Evolutionary conservation across 768 basidiomycete genomes (phyloP).

Genomic region (Trametes cubensis): DNA sequence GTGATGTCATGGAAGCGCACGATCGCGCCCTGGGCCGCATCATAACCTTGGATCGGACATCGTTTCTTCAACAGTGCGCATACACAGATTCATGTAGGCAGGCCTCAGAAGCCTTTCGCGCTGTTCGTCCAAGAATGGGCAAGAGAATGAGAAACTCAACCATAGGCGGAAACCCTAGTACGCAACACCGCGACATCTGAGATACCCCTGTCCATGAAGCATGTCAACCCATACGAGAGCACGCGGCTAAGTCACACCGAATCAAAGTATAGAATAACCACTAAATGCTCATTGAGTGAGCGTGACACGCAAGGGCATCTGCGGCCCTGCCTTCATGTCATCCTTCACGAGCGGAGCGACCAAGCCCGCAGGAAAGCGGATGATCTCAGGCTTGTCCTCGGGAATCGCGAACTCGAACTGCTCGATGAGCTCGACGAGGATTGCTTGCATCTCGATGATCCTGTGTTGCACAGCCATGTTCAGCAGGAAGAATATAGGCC

Average conservation of each 20-base stretch:
- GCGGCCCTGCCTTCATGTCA: conserved; percentile 31
- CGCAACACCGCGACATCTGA: too few relatives aligned
- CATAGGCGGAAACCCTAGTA: too few relatives aligned
- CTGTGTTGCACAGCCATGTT: conserved; percentile 27
- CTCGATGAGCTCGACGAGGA: conserved; percentile 39
- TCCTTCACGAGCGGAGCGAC: conserved; percentile 40
- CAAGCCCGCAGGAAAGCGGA: conserved; percentile 36
- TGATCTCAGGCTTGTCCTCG: conserved; percentile 34
- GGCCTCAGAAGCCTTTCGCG: too few relatives aligned
- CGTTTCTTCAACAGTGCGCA: background rate
- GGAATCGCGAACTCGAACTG: conserved; percentile 40
- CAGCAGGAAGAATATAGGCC: conserved; percentile 17
- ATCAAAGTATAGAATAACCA: too few relatives aligned
- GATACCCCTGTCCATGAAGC: too few relatives aligned
- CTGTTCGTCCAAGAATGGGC: too few relatives aligned
- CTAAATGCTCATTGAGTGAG: conserved; percentile 15
- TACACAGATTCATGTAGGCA: background rate
- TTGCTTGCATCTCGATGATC: conserved; percentile 39
- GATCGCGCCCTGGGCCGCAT: background rate
- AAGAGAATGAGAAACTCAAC: too few relatives aligned
- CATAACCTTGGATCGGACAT: background rate
- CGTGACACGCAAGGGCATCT: conserved; percentile 39
- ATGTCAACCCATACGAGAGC: too few relatives aligned
- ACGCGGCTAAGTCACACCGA: too few relatives aligned
- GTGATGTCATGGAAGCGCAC: conserved; percentile 6